A percentile compares a stretch with the other conserved stretches of the same genome.
Conservation (phyloP, 257 asterid species). For the Salvia splendens region DNA sequence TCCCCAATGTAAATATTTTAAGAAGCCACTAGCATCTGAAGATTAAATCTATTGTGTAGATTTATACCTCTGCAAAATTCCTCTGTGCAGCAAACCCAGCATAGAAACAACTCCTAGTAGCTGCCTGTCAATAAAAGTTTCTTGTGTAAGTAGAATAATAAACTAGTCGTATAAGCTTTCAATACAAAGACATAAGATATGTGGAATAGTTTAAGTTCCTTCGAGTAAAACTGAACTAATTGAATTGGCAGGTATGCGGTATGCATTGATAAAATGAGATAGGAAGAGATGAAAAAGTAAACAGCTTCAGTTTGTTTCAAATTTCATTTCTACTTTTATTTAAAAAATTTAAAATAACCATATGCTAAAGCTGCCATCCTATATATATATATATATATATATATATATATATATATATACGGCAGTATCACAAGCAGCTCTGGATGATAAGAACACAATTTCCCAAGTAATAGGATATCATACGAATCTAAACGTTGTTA, state of each 20-base stretch:
- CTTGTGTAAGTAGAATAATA: constrained; percentile 27
- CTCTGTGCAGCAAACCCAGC: constrained; percentile 99
- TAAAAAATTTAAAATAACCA: no score
- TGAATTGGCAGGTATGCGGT: no score
- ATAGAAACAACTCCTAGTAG: constrained; percentile 95
- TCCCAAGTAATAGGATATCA: background rate
- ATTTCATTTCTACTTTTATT: no score
- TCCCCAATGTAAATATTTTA: constrained; percentile 15
- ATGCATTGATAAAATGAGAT: constrained; percentile 13
- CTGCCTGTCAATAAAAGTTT: constrained; percentile 60
- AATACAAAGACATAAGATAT: constrained; percentile 17
- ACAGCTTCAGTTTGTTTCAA: no score
- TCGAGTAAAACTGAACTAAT: constrained; percentile 3
- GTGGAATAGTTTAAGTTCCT: constrained; percentile 18
- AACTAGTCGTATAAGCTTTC: background rate
- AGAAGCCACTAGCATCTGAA: constrained; percentile 19
- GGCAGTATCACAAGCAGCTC: no score
- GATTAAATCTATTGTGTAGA: constrained; percentile 8
- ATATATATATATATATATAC: no score
- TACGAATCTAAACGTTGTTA: constrained; percentile 1
- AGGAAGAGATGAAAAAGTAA: background rate
- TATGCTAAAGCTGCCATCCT: no score
- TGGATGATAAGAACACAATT: background rate
- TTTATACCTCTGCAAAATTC: constrained; percentile 88
- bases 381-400: no score